phyloP scores from a whole-genome alignment of 192 early-diverging fungal species.

The Coemansia sp. region DNA sequence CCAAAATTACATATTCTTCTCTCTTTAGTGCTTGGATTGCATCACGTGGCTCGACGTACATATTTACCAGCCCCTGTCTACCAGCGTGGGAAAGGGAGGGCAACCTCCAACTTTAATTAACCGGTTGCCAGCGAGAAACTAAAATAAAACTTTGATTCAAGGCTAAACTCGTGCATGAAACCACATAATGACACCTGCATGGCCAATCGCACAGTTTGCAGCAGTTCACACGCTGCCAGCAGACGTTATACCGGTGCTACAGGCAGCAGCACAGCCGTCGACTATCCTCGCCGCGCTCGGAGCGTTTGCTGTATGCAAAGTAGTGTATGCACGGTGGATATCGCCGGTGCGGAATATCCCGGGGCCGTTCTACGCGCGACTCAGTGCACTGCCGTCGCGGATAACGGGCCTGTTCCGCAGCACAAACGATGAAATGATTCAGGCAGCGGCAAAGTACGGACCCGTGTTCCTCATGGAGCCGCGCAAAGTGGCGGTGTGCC shows the following conservation, averaged over 20 bases:
- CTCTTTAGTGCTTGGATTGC: neutral
- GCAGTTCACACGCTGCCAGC: neutral
- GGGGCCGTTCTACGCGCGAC: slow-evolving; percentile 18
- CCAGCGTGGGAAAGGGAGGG: no score
- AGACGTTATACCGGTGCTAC: neutral
- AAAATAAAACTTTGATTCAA: no score
- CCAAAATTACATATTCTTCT: neutral
- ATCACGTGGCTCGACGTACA: neutral
- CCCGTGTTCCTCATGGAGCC: slow-evolving; percentile 32
- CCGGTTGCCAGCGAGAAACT: no score
- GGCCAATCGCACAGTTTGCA: neutral
- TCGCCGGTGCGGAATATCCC: slow-evolving; percentile 37
- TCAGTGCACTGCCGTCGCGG: slow-evolving; percentile 19
- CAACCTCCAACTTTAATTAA: no score
- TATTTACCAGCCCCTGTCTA: no score
- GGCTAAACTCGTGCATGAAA: neutral
- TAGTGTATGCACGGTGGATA: slow-evolving; percentile 10
- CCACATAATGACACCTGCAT: neutral
- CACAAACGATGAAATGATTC: slow-evolving; percentile 31
- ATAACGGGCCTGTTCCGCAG: slow-evolving; percentile 8
- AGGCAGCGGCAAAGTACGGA: slow-evolving; percentile 22
- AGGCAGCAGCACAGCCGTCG: neutral
- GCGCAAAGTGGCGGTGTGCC: slow-evolving; percentile 27
- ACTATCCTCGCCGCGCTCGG: neutral
- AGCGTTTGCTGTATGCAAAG: slow-evolving; percentile 6